A percentile compares a stretch with the other conserved stretches of the same genome.
Evolutionary conservation across 805 yeast genomes (phyloP).

Genomic region (Candida anglica): DNA sequence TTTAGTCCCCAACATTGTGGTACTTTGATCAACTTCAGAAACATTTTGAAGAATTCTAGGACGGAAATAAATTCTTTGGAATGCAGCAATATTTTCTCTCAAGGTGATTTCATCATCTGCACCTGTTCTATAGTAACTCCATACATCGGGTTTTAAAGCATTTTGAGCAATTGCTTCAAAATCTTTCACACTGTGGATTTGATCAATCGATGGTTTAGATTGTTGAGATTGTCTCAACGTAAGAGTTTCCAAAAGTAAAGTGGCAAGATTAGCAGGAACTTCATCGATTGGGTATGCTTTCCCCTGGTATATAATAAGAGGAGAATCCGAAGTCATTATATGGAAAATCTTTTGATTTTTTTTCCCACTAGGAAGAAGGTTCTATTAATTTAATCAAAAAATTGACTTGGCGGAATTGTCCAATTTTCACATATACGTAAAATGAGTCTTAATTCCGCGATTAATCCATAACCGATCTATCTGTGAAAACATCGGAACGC

Average conservation of each 20-base stretch:
- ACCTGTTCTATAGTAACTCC: slow-evolving; percentile 45
- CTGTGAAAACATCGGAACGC: too few species aligned
- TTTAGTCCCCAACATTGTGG: slow-evolving; percentile 25
- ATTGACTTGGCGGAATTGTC: too few species aligned
- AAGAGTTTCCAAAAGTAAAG: too few species aligned
- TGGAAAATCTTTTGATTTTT: too few species aligned
- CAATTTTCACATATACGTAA: too few species aligned
- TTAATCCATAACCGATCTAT: too few species aligned
- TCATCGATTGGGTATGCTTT: not conserved
- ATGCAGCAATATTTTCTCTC: slow-evolving; percentile 41
- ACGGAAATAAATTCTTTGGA: slow-evolving; percentile 37
- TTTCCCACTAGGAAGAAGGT: too few species aligned
- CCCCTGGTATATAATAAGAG: not conserved
- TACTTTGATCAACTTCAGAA: slow-evolving; percentile 20
- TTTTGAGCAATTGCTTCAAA: slow-evolving; percentile 38
- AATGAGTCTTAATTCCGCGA: too few species aligned
- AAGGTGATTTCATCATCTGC: slow-evolving; percentile 47
- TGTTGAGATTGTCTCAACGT: too few species aligned
- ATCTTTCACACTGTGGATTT: slow-evolving; percentile 31
- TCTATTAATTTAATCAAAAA: too few species aligned
- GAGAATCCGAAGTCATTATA: not conserved
- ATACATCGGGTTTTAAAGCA: slow-evolving; percentile 27
- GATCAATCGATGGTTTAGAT: slow-evolving; percentile 24
- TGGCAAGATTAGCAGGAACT: not conserved
- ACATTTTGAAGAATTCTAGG: slow-evolving; percentile 41